phyloP scores from a whole-genome alignment of 2,329 filamentous ascomycete genomes.

The Canariomyces notabilis region DNA sequence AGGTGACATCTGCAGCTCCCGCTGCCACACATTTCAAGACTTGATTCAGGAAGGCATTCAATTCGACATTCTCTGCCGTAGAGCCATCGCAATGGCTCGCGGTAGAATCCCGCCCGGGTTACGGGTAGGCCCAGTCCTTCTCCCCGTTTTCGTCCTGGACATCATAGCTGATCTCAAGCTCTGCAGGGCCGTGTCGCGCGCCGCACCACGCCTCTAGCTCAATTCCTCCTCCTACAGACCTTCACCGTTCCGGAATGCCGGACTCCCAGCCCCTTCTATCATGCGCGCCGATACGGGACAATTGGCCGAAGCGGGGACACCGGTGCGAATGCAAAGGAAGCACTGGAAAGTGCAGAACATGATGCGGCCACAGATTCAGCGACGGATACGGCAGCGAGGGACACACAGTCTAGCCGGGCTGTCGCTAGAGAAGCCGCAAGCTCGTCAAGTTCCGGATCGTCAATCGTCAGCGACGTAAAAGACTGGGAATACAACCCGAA shows the following conservation, averaged over 20 bases:
- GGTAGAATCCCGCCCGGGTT: conserved; percentile 19
- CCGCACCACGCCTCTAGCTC: conserved; percentile 7
- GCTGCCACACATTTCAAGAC: conserved; percentile 13
- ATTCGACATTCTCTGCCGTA: neutral
- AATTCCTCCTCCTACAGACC: neutral
- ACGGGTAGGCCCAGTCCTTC: conserved; percentile 20
- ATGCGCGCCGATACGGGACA: conserved; percentile 17
- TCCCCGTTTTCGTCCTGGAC: conserved; percentile 5
- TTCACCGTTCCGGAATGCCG: neutral
- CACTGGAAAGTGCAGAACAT: conserved; percentile 17
- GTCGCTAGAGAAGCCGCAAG: conserved; percentile 25
- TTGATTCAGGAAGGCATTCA: neutral
- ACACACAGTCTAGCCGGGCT: conserved; percentile 21
- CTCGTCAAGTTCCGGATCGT: conserved; percentile 23
- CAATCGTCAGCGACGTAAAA: conserved; percentile 22
- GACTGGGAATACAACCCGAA: conserved; percentile 75
- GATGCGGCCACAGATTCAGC: conserved; percentile 23
- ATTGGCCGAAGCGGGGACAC: conserved; percentile 2
- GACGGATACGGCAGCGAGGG: conserved; percentile 15
- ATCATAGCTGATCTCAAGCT: conserved; percentile 19
- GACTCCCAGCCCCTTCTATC: neutral
- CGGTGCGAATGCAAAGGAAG: conserved; percentile 10
- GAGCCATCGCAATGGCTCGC: conserved; percentile 18
- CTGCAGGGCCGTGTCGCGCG: conserved; percentile 18
- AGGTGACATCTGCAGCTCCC: conserved; percentile 21